Conservation (phyloP, 2,329 filamentous ascomycete genomes). For the Exophiala aquamarina region DNA sequence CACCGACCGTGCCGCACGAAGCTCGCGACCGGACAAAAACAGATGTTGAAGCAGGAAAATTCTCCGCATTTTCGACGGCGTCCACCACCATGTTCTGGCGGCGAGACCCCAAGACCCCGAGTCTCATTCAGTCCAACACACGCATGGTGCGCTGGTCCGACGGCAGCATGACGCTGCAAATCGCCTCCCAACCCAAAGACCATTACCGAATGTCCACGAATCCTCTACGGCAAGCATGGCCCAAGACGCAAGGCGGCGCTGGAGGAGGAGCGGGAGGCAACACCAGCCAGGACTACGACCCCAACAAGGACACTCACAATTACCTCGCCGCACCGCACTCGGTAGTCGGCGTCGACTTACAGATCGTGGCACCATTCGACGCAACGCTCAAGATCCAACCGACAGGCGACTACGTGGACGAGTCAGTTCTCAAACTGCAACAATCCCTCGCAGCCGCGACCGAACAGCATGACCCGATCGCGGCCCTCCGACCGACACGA, state of each 20-base stretch:
- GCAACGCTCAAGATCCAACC: slow-evolving; percentile 59
- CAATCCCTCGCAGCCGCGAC: slow-evolving; percentile 58
- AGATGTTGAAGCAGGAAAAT: slow-evolving; percentile 43
- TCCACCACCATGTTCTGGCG: slow-evolving; percentile 67
- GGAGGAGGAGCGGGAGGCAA: not conserved
- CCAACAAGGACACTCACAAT: slow-evolving; percentile 60
- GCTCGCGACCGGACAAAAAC: slow-evolving; percentile 40
- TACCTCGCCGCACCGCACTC: slow-evolving; percentile 60
- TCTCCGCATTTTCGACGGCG: slow-evolving; percentile 63
- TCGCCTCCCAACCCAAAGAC: slow-evolving; percentile 60
- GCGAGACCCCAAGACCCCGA: slow-evolving; percentile 58
- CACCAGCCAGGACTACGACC: slow-evolving; percentile 46
- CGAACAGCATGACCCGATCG: slow-evolving; percentile 49
- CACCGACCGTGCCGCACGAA: slow-evolving; percentile 56
- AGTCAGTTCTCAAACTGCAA: slow-evolving; percentile 62
- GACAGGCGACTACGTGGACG: slow-evolving; percentile 56
- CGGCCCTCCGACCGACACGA: slow-evolving; percentile 39
- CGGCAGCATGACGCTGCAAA: slow-evolving; percentile 64
- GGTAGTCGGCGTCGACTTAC: slow-evolving; percentile 57
- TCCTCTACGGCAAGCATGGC: slow-evolving; percentile 52
- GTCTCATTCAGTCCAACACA: slow-evolving; percentile 63
- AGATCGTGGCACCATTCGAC: slow-evolving; percentile 64
- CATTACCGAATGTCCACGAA: slow-evolving; percentile 62
- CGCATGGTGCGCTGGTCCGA: slow-evolving; percentile 68
- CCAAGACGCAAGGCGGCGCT: slow-evolving; percentile 35